A percentile compares a stretch with the other conserved stretches of the same genome.
Evolutionary conservation across 176 grass and related monocot genomes (phyloP).

Genomic region (Poa pratensis): DNA sequence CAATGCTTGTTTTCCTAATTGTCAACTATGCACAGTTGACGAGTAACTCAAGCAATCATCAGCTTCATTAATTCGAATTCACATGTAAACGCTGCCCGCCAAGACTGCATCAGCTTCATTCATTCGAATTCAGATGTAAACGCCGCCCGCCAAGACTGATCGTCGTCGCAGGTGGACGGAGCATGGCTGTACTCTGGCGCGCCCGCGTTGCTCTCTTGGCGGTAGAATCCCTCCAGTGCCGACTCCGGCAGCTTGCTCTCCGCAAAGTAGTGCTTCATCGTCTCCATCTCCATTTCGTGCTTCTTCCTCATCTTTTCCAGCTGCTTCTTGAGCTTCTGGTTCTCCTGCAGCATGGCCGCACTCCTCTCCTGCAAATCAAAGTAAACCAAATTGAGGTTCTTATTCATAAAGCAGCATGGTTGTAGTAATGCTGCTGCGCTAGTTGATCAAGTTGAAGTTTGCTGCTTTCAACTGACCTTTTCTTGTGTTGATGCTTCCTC

Average conservation of each 20-base stretch:
- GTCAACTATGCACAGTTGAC: slow-evolving; percentile 61
- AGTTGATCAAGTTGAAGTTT: not conserved
- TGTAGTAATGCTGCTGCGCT: not conserved
- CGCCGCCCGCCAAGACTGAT: slow-evolving; percentile 83
- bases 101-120: slow-evolving; percentile 57
- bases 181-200: slow-evolving; percentile 34
- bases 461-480: slow-evolving; percentile 48
- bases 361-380: slow-evolving; percentile 64
- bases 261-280: slow-evolving; percentile 91
- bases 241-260: slow-evolving; percentile 92
- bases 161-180: slow-evolving; percentile 43
- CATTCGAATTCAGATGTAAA: slow-evolving; percentile 69
- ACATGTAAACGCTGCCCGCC: slow-evolving; percentile 71
- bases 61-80: slow-evolving; percentile 52
- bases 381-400: not conserved
- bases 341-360: slow-evolving; percentile 63
- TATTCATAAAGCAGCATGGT: not conserved
- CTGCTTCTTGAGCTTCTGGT: slow-evolving; percentile 82
- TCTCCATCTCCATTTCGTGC: slow-evolving; percentile 82
- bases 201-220: slow-evolving; percentile 40
- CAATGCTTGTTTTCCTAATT: not conserved
- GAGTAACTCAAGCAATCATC: slow-evolving; percentile 17
- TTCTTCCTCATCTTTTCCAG: slow-evolving; percentile 88
- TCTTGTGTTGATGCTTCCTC: slow-evolving; percentile 74
- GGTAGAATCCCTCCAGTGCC: slow-evolving; percentile 68